These are phyloP conservation scores for Helianthus annuus DNA, from an alignment of 129 eudicot genomes.

Conservation along the genomic window DNA sequence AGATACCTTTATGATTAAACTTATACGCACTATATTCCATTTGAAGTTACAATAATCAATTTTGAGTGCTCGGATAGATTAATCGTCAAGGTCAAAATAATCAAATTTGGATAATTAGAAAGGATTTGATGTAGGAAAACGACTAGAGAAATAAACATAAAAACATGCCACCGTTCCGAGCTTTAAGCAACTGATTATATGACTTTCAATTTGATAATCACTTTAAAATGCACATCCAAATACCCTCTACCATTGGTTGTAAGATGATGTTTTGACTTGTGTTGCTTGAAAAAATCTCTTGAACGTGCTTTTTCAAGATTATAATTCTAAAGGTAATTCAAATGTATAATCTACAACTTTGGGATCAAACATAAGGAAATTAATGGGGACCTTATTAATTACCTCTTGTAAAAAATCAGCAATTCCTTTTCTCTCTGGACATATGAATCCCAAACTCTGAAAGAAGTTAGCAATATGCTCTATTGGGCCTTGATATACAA, in stretches of 20 bases:
- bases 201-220: background rate
- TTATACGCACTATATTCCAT: no score
- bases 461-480: slow-evolving; percentile 77
- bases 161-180: background rate
- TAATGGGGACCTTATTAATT: slow-evolving; percentile 6
- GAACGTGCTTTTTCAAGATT: background rate
- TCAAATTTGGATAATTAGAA: background rate
- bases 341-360: background rate
- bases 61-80: background rate
- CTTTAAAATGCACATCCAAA: background rate
- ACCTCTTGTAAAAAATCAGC: slow-evolving; percentile 99
- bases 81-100: background rate
- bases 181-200: background rate
- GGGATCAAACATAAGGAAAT: slow-evolving; percentile 1
- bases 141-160: background rate
- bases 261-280: background rate
- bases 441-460: slow-evolving; percentile 74
- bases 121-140: background rate
- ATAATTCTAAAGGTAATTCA: background rate
- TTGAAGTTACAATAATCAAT: background rate
- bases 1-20: no score
- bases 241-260: background rate
- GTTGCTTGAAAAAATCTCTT: background rate
- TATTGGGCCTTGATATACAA: slow-evolving; percentile 85
- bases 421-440: slow-evolving; percentile 86